Percentiles rank a stretch among this genome's conserved stretches.
These are phyloP conservation scores for Grigorovia transvaalensis DNA, from an alignment of 805 yeast genomes.

Conservation along the genomic window DNA sequence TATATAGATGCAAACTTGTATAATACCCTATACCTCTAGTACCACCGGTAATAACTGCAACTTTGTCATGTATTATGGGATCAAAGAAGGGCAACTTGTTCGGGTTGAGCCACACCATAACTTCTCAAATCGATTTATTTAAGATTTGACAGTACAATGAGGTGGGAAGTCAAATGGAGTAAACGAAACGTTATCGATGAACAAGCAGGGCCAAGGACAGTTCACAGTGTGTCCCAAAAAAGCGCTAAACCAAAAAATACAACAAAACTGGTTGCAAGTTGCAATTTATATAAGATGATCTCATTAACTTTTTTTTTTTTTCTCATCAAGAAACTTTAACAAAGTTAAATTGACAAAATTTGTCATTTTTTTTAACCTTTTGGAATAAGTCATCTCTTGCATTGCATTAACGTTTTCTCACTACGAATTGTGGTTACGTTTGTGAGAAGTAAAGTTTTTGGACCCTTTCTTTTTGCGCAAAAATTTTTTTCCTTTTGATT, in stretches of 20 bases:
- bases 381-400: background rate
- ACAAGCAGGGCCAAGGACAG: background rate
- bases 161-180: too few relatives aligned
- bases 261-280: too few relatives aligned
- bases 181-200: too few relatives aligned
- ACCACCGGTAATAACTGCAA: conserved; percentile 73
- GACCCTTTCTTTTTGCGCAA: background rate
- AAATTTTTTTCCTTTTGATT: background rate
- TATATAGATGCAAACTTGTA: conserved; percentile 61
- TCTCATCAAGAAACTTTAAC: background rate
- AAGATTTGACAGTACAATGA: too few relatives aligned
- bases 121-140: too few relatives aligned
- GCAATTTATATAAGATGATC: background rate
- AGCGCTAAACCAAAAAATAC: too few relatives aligned
- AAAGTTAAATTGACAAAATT: too few relatives aligned
- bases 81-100: conserved; percentile 49
- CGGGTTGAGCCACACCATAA: conserved; percentile 30
- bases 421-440: background rate
- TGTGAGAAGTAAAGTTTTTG: background rate
- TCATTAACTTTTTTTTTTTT: too few relatives aligned
- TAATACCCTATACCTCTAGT: conserved; percentile 74
- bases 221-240: background rate
- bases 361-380: background rate
- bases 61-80: conserved; percentile 44
- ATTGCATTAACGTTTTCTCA: background rate